Evolutionary conservation across 306 rosid species (phyloP), one percentile per base, ranked within the genome.

Genomic region (Cucurbita argyrosperma): DNA sequence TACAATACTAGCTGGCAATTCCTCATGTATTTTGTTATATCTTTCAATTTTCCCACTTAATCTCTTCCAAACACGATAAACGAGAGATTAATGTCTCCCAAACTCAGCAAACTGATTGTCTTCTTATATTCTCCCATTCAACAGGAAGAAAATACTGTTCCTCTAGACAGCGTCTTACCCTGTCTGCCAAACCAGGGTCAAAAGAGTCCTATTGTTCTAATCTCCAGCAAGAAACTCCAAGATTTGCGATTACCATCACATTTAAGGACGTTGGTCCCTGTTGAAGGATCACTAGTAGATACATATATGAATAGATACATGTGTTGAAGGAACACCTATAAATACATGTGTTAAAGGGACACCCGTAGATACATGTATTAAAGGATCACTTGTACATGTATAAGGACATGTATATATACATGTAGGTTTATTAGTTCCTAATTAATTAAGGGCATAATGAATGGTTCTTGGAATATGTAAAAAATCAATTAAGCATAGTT

Each of bases 101-200:
- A 30, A 60, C 66, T 60, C 57, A 52, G 9, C 35, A 35, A n/a
- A 61, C 70, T 8, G 50, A 63, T 63, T 63, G 14, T 14, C 26
- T 15, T 21, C 40, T 47, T 14, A 15, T 61, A 49, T 49, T 50
- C 21, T 69, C 18, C 23, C 8, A n/a, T 69, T 35, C 54, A 47
- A 78, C 97, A 93, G 97, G 87, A 79, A 90, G 83, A 87, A 90
- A 87, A 82, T 74, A 82, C 84, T 82, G 82, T 47, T 94, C 97
- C 23, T 82, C 89, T 40, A 84, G 98, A 69, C 98, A 90, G 86
- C 88, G 96, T 57, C 86, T 93, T 65, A 90, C 97, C 55, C 90
- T 93, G 70, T 94, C 94, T 0, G 9, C 88, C 80, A 83, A 83
- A 81, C 86, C 89, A 9, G 98, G 96, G 79, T 83, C 96, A 8